Base-by-base conservation (phyloP, 805 yeast species). In the Metschnikowia gelsemii region DNA sequence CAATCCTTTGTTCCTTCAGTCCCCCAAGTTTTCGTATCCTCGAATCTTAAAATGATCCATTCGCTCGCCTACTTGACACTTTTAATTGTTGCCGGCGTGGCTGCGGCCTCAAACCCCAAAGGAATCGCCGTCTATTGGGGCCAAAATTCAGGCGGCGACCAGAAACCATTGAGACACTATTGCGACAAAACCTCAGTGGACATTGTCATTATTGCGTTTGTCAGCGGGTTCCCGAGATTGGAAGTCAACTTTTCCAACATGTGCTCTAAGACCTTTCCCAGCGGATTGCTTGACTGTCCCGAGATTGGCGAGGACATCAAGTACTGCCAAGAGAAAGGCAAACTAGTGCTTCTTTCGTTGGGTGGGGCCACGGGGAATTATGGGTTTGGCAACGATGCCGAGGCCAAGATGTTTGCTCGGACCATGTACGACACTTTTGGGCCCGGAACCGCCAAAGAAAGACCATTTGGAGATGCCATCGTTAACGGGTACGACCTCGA, bases 101-200 rank as follows among this genome's bases (percentile, higher is more conserved):
- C 29, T 35, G 20, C 32, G 3, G 23, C 12, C 3, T 8, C 37
- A 6, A 38, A 33, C 8, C 29, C 24, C n/a, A 35, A 35, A 22
- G 40, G 86, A 50, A 78, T 87, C 27, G 96, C 84, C 17, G 72
- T 85, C 6, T 88, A 88, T 65, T 88, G 96, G 96, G 96, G 96
- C 40, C 96, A 88, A 64, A 77, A 78, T 54, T 79, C 91, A 12
- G 40, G 41, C 38, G 81, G 76, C 8, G 33, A 52, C 33, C 81
- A 78, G 52, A 64, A 66, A 42, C 35, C 58, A 19, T 55, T 70
- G 51, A 50, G 52, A 27, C 40, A 59, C 35, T 87, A 87, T 68
- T 88, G 96, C 72, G 68, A 71, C 44, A 71, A 79, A 37, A 76
- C 78, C 41, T 73, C 79, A 35, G 88, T 86, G 19, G 95, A 87